Percentiles rank a stretch among this genome's conserved stretches.
Evolutionary conservation across 257 asterid genomes (phyloP).

Genomic region (Primulina huaijiensis): DNA sequence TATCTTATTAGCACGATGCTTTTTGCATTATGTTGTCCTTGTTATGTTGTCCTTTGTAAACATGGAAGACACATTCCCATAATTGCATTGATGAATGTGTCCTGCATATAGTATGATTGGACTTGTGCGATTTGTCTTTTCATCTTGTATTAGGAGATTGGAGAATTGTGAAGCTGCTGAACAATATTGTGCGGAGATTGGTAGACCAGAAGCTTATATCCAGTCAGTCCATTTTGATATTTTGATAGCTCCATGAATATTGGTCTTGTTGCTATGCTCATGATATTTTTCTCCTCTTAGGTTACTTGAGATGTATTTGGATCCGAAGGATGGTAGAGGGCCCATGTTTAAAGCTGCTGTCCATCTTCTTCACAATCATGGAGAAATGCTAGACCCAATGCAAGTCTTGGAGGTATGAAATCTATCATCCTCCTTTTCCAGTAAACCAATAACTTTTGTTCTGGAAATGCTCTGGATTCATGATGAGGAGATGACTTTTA

Average conservation of each 20-base stretch:
- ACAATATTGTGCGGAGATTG: conserved; percentile 92
- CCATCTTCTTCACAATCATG: conserved; percentile 90
- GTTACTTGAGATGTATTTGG: conserved; percentile 92
- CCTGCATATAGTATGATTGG: conserved; percentile 10
- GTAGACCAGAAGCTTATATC: conserved; percentile 96
- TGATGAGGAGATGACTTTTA: not conserved
- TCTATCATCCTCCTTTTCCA: conserved; percentile 14
- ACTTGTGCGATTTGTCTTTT: conserved; percentile 7
- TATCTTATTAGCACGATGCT: not conserved
- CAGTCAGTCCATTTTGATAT: conserved; percentile 54
- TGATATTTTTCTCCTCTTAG: conserved; percentile 36
- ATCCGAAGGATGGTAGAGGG: conserved; percentile 84
- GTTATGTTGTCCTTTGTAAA: conserved; percentile 10
- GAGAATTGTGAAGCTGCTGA: conserved; percentile 97
- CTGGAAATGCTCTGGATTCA: conserved; percentile 8
- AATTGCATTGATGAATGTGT: not conserved
- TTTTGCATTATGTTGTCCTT: conserved; percentile 2
- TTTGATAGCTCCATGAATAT: conserved; percentile 24
- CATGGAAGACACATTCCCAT: not conserved
- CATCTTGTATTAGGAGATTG: conserved; percentile 60
- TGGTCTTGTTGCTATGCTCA: conserved; percentile 20
- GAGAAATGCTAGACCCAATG: conserved; percentile 82
- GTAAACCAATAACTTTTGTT: conserved; percentile 5
- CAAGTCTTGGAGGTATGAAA: conserved; percentile 77
- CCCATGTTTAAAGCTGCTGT: conserved; percentile 94